These are phyloP conservation scores for Colletotrichum truncatum DNA, from an alignment of 2,329 filamentous ascomycete genomes.

Conservation along the genomic window DNA sequence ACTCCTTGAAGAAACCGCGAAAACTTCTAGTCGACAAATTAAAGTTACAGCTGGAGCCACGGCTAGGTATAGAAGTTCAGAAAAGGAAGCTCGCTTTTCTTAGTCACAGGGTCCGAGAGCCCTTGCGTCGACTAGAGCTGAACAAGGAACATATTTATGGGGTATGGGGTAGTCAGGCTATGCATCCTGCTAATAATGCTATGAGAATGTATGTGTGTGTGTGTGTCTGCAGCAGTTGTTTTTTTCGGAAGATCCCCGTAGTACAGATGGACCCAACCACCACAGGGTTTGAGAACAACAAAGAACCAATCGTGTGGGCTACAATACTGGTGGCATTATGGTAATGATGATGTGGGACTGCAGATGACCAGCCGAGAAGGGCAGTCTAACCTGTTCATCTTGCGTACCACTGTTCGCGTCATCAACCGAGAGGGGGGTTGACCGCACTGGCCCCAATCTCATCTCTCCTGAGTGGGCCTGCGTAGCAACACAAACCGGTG, in stretches of 20 bases:
- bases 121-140: neutral
- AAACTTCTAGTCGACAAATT: neutral
- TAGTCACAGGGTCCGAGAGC: neutral
- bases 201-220: neutral
- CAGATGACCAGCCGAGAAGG: constrained; percentile 16
- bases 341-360: constrained; percentile 8
- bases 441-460: neutral
- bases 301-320: neutral
- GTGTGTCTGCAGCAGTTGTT: neutral
- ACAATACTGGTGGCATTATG: neutral
- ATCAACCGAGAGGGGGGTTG: neutral
- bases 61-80: neutral
- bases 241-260: constrained; percentile 15
- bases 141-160: too few species aligned
- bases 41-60: neutral
- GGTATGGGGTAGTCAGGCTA: neutral
- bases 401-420: neutral
- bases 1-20: neutral
- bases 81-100: neutral
- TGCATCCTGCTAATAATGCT: neutral
- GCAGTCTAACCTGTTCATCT: neutral
- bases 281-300: neutral
- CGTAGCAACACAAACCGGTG: neutral
- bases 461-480: neutral
- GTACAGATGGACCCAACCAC: neutral